A percentile compares a stretch with the other conserved stretches of the same genome.
Evolutionary conservation across 2,329 filamentous ascomycete genomes (phyloP).

Genomic region (Pestalotiopsis fici): DNA sequence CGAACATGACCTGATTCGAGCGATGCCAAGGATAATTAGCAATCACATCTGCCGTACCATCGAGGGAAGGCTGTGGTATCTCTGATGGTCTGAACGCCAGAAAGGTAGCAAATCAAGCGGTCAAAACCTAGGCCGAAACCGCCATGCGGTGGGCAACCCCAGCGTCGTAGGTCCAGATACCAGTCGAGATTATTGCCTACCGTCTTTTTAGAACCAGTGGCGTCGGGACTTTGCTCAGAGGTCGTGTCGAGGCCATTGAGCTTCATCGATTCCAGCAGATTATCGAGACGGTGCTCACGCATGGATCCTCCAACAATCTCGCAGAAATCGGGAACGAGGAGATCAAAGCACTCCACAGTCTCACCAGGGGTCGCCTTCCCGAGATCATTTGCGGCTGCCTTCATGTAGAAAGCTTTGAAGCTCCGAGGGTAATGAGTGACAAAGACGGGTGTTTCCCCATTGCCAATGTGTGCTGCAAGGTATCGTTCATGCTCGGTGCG

Average conservation of each 20-base stretch:
- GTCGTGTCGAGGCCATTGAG: conserved; percentile 58
- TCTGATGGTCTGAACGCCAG: conserved; percentile 78
- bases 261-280: conserved; percentile 71
- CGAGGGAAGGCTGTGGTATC: conserved; percentile 87
- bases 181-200: conserved; percentile 61
- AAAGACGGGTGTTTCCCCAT: conserved; percentile 70
- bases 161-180: conserved; percentile 87
- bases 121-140: conserved; percentile 92
- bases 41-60: conserved; percentile 65
- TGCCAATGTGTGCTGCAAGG: conserved; percentile 63
- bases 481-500: conserved; percentile 93
- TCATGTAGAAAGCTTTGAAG: conserved; percentile 93
- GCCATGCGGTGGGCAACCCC: conserved; percentile 89
- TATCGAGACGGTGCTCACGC: conserved; percentile 75
- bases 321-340: conserved; percentile 81
- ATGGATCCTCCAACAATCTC: conserved; percentile 88
- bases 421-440: conserved; percentile 88
- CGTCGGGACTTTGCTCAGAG: conserved; percentile 19
- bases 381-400: conserved; percentile 16
- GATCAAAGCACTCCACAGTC: conserved; percentile 88
- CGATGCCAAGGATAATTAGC: conserved; percentile 34
- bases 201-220: conserved; percentile 28
- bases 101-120: conserved; percentile 79
- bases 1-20: conserved; percentile 31
- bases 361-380: conserved; percentile 22